A percentile compares a stretch with the other conserved stretches of the same genome.
phyloP scores from a whole-genome alignment of 768 basidiomycete species.

The Polyporus arcularius region DNA sequence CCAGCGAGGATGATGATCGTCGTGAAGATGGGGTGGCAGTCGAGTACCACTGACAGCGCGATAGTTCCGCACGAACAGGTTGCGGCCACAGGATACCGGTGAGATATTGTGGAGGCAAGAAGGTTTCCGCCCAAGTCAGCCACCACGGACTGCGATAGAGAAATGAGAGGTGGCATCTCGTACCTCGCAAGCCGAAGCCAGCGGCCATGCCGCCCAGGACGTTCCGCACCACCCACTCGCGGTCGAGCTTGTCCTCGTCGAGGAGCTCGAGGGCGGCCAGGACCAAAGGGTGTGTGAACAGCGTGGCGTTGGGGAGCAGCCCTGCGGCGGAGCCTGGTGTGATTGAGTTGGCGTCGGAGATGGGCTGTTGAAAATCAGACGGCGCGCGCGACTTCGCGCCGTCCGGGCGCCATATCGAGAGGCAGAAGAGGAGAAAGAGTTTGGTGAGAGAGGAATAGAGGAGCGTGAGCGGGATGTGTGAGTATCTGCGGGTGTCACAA shows the following conservation, averaged over 20 bases:
- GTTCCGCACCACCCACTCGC: constrained; percentile 84
- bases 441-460: constrained; percentile 86
- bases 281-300: constrained; percentile 37
- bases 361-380: too few relatives aligned
- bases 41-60: constrained; percentile 64
- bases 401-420: constrained; percentile 75
- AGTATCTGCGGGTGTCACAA: constrained; percentile 46
- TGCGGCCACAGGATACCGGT: not conserved
- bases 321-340: not conserved
- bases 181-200: constrained; percentile 83
- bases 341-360: constrained; percentile 4
- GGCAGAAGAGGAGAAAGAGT: constrained; percentile 77
- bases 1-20: constrained; percentile 74
- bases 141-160: constrained; percentile 46
- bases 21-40: constrained; percentile 73
- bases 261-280: constrained; percentile 52
- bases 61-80: too few relatives aligned
- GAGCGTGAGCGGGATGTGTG: constrained; percentile 75
- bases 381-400: constrained; percentile 10
- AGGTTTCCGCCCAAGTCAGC: constrained; percentile 52
- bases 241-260: constrained; percentile 74
- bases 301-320: constrained; percentile 28
- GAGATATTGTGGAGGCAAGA: not conserved
- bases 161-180: constrained; percentile 13
- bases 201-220: constrained; percentile 85